These are phyloP conservation scores for Byssochlamys sp. DNA, from an alignment of 2,329 filamentous ascomycete genomes.

Conservation along the genomic window DNA sequence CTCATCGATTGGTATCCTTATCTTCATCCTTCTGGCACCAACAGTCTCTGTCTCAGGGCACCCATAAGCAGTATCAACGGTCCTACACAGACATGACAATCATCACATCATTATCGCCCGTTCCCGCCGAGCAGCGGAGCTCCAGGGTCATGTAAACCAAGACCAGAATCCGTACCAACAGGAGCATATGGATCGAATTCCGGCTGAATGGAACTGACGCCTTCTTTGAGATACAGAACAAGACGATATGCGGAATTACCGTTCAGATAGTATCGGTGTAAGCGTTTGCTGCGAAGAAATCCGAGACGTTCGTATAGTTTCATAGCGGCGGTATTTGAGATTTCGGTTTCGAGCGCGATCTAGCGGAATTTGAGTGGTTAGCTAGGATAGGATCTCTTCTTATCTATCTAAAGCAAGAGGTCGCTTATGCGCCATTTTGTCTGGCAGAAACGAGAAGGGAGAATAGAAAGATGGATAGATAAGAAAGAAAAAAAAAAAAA, in stretches of 20 bases:
- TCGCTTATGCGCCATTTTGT: too few relatives aligned
- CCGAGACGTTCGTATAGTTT: conserved; percentile 86
- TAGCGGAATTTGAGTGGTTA: conserved; percentile 13
- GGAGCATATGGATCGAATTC: conserved; percentile 24
- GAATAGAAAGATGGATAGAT: not conserved
- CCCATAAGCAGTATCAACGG: not conserved
- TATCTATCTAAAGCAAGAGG: too few relatives aligned
- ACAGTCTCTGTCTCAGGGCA: not conserved
- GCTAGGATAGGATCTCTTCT: not conserved
- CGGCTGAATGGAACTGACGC: conserved; percentile 37
- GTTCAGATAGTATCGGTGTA: conserved; percentile 93
- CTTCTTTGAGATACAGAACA: conserved; percentile 66
- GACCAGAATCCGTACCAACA: conserved; percentile 1
- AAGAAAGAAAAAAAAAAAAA: not conserved
- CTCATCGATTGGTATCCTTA: not conserved
- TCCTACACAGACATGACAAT: not conserved
- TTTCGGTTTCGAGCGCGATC: conserved; percentile 91
- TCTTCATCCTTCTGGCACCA: too few relatives aligned
- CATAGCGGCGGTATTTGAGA: conserved; percentile 80
- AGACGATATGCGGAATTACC: conserved; percentile 89
- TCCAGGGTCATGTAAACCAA: not conserved
- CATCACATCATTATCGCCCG: conserved; percentile 2
- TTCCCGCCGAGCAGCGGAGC: conserved; percentile 9
- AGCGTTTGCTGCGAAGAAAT: conserved; percentile 80
- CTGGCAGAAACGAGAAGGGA: too few relatives aligned